phyloP scores from a whole-genome alignment of 2,329 filamentous ascomycete species.

The Ploettnerulaceae sp. region DNA sequence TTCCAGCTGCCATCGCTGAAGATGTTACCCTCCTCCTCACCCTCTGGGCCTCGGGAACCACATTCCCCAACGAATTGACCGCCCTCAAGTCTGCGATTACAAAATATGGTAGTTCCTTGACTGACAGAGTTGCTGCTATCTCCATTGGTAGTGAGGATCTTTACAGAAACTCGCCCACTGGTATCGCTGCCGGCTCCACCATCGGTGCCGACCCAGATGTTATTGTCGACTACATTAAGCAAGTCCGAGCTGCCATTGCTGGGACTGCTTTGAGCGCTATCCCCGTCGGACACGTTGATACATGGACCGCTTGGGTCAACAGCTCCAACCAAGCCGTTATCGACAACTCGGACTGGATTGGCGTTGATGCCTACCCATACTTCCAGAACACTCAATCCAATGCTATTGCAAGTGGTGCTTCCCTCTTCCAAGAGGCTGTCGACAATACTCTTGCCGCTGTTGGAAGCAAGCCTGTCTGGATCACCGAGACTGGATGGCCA shows the following conservation, averaged over 20 bases:
- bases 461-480: slow-evolving; percentile 69
- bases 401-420: slow-evolving; percentile 56
- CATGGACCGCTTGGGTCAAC: slow-evolving; percentile 78
- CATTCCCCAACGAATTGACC: slow-evolving; percentile 66
- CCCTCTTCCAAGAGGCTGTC: slow-evolving; percentile 65
- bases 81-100: slow-evolving; percentile 66
- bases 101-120: slow-evolving; percentile 63
- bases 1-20: slow-evolving; percentile 77
- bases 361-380: slow-evolving; percentile 81
- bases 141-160: slow-evolving; percentile 84
- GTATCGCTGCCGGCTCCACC: slow-evolving; percentile 57
- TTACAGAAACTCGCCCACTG: slow-evolving; percentile 71
- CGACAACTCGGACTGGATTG: slow-evolving; percentile 69
- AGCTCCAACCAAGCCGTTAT: slow-evolving; percentile 65
- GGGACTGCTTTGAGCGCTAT: slow-evolving; percentile 54
- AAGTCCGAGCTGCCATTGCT: slow-evolving; percentile 58
- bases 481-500: slow-evolving; percentile 88
- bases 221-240: slow-evolving; percentile 64
- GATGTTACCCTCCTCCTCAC: slow-evolving; percentile 76
- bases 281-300: slow-evolving; percentile 78
- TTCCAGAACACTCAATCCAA: slow-evolving; percentile 68
- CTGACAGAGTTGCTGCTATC: slow-evolving; percentile 69
- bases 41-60: slow-evolving; percentile 69
- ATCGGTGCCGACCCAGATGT: slow-evolving; percentile 57
- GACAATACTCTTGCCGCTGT: slow-evolving; percentile 53